Conservation (phyloP, 2,329 filamentous ascomycete genomes). For the Hymenoscyphus infarciens region DNA sequence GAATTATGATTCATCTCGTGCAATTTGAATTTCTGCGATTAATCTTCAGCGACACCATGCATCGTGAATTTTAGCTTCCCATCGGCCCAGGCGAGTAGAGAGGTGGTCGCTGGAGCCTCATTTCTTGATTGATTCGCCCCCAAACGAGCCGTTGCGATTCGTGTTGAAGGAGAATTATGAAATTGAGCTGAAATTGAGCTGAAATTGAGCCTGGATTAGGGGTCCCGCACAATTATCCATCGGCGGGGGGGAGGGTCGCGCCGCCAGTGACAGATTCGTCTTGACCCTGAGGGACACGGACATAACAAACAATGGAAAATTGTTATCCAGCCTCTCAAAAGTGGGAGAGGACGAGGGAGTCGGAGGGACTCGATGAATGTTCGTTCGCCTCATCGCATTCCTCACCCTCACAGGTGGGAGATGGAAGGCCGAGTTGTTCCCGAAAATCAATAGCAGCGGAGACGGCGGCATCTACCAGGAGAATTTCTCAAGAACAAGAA, state of each 20-base stretch:
- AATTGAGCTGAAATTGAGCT: no score
- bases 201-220: background rate
- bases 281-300: background rate
- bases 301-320: background rate
- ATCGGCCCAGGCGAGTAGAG: background rate
- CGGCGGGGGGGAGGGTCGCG: background rate
- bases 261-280: background rate
- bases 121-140: background rate
- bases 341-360: background rate
- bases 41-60: background rate
- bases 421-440: background rate
- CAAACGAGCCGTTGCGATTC: conserved; percentile 1
- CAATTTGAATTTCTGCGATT: background rate
- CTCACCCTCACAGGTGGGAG: background rate
- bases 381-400: background rate
- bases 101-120: conserved; percentile 3
- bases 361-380: no score
- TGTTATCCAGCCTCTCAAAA: background rate
- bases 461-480: background rate
- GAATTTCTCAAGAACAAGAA: background rate
- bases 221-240: background rate
- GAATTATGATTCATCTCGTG: background rate
- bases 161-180: background rate
- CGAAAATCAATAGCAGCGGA: background rate
- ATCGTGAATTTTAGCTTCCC: background rate